A percentile compares a stretch with the other conserved stretches of the same genome.
Evolutionary conservation across 148 eudicot genomes (phyloP).

Genomic region (Rhododendron williamsianum): DNA sequence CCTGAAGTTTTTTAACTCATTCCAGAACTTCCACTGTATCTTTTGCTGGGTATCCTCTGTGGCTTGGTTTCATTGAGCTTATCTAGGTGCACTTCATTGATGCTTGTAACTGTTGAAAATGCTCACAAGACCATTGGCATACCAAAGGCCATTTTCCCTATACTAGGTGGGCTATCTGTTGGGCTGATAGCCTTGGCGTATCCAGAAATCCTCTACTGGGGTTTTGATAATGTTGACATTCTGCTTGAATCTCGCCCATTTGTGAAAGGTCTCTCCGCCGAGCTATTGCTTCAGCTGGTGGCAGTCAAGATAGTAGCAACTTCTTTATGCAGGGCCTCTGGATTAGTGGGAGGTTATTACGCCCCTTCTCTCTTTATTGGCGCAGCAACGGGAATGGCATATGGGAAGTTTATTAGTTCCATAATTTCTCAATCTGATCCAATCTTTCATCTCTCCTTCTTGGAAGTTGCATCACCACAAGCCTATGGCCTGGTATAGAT

Average conservation of each 20-base stretch:
- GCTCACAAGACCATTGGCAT: conserved; percentile 39
- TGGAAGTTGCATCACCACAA: conserved; percentile 94
- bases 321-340: conserved; percentile 80
- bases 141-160: conserved; percentile 59
- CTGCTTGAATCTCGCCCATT: conserved; percentile 78
- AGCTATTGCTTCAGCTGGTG: conserved; percentile 72
- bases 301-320: conserved; percentile 73
- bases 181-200: conserved; percentile 83
- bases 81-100: conserved; percentile 66
- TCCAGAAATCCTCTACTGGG: conserved; percentile 97
- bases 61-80: conserved; percentile 76
- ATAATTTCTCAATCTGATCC: conserved; percentile 53
- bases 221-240: conserved; percentile 84
- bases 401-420: conserved; percentile 63
- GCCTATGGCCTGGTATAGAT: conserved; percentile 88
- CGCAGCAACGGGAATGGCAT: conserved; percentile 95
- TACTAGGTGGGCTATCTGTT: conserved; percentile 65
- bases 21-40: conserved; percentile 93
- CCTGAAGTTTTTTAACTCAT: conserved; percentile 24
- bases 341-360: conserved; percentile 94
- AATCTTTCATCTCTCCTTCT: conserved; percentile 41
- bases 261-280: conserved; percentile 63
- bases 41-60: conserved; percentile 77
- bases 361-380: conserved; percentile 95
- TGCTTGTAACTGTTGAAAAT: conserved; percentile 42